Conservation (phyloP, 192 early-diverging fungal genomes). For the Pecoramyces ruminantium region DNA sequence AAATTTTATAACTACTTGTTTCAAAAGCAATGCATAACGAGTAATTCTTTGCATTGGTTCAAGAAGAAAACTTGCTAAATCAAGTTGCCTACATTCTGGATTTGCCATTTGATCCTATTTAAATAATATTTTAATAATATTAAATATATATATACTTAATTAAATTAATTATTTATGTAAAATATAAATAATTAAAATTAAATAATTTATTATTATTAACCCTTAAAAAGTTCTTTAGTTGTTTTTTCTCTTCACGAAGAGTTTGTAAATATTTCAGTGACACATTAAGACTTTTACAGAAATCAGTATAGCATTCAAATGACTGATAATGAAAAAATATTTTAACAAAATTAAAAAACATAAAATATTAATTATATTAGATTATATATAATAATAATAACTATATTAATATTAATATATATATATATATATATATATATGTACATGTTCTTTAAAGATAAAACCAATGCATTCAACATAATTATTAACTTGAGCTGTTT, state of each 20-base stretch:
- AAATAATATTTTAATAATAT: too few relatives aligned
- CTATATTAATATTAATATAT: slow-evolving; percentile 6
- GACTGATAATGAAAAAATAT: too few relatives aligned
- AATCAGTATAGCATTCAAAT: slow-evolving; percentile 38
- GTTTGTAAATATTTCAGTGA: slow-evolving; percentile 44
- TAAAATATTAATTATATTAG: too few relatives aligned
- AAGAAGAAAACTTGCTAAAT: slow-evolving; percentile 56
- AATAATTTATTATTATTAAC: slow-evolving; percentile 10
- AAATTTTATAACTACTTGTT: too few relatives aligned
- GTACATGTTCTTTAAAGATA: slow-evolving; percentile 18
- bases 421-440: slow-evolving; percentile 2
- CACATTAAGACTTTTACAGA: slow-evolving; percentile 46
- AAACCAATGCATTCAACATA: slow-evolving; percentile 25
- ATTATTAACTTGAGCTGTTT: slow-evolving; percentile 21
- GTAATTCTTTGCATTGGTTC: slow-evolving; percentile 40
- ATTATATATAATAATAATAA: too few relatives aligned
- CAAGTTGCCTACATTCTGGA: slow-evolving; percentile 47
- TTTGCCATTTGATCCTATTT: slow-evolving; percentile 26
- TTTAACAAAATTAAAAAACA: too few relatives aligned
- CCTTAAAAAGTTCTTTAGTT: slow-evolving; percentile 44
- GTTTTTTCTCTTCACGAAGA: slow-evolving; percentile 22
- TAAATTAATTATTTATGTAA: too few relatives aligned
- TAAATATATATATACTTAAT: too few relatives aligned
- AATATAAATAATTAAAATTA: too few relatives aligned
- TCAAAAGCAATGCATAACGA: slow-evolving; percentile 30